A percentile compares a stretch with the other conserved stretches of the same genome.
These are phyloP conservation scores for Penicillium paradoxum DNA, from an alignment of 495 filamentous ascomycete genomes.

Conservation along the genomic window DNA sequence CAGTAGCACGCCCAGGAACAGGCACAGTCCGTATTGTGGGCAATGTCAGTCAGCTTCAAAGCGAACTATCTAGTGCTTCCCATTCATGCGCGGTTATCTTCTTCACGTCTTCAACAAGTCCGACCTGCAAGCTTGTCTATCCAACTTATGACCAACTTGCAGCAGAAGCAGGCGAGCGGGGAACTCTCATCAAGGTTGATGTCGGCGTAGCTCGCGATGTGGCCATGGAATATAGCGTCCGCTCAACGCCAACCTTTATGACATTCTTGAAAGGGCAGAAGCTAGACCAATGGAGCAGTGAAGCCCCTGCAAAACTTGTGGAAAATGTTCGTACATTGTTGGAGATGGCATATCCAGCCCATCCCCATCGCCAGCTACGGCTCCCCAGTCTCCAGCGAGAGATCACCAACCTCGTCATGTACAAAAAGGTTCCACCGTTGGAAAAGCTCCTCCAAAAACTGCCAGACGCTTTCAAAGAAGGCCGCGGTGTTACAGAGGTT, in stretches of 20 bases:
- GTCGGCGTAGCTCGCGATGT: conserved; percentile 62
- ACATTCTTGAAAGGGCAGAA: conserved; percentile 75
- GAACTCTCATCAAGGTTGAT: conserved; percentile 80
- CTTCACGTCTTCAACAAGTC: conserved; percentile 86
- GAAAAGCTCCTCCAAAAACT: conserved; percentile 79
- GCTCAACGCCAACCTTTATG: conserved; percentile 84
- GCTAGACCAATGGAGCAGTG: conserved; percentile 76
- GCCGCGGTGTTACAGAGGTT: conserved; percentile 50
- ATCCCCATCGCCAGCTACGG: conserved; percentile 66
- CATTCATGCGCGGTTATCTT: conserved; percentile 76
- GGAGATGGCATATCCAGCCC: conserved; percentile 70
- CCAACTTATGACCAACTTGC: conserved; percentile 80
- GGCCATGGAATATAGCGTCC: conserved; percentile 59
- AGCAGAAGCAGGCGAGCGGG: conserved; percentile 62
- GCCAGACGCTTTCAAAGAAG: conserved; percentile 46
- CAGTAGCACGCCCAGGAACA: conserved; percentile 10
- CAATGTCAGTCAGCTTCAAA: conserved; percentile 54
- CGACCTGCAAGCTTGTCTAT: conserved; percentile 79
- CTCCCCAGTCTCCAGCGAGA: conserved; percentile 64
- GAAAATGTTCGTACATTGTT: conserved; percentile 69
- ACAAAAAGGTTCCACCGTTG: conserved; percentile 75
- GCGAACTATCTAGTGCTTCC: conserved; percentile 52
- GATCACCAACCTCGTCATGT: conserved; percentile 62
- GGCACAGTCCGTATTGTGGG: conserved; percentile 49
- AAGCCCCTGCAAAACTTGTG: conserved; percentile 60